These are phyloP conservation scores for Odontarrhena argentea DNA, from an alignment of 345 rosid genomes.

Conservation along the genomic window DNA sequence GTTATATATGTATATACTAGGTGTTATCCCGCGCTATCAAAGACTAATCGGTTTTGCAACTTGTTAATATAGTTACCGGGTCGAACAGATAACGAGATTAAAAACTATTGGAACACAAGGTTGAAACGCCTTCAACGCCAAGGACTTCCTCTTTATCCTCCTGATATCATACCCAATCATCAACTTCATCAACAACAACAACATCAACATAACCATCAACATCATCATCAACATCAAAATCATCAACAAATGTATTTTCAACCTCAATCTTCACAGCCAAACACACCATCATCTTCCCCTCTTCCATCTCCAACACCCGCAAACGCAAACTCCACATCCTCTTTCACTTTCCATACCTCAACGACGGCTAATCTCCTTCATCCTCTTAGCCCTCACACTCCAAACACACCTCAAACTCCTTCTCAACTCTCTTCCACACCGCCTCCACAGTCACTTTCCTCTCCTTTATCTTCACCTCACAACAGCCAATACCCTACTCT, in stretches of 20 bases:
- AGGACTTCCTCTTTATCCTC: conserved; percentile 66
- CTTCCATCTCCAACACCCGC: conserved; percentile 40
- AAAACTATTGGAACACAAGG: conserved; percentile 76
- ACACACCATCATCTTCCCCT: conserved; percentile 48
- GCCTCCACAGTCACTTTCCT: conserved; percentile 40
- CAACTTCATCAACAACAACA: conserved; percentile 38
- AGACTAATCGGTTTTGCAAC: neutral
- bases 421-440: conserved; percentile 43
- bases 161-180: conserved; percentile 53
- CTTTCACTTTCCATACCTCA: conserved; percentile 45
- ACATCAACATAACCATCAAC: neutral
- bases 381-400: conserved; percentile 46
- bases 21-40: neutral
- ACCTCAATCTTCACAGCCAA: conserved; percentile 42
- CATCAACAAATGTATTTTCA: conserved; percentile 36
- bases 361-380: conserved; percentile 37
- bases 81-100: conserved; percentile 76
- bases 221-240: conserved; percentile 3
- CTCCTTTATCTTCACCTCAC: conserved; percentile 44
- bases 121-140: conserved; percentile 66
- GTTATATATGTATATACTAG: neutral
- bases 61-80: conserved; percentile 52
- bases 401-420: conserved; percentile 41
- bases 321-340: conserved; percentile 26
- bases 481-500: conserved; percentile 45